Conservation (phyloP, 1,284 basidiomycete species). For the Fomitopsis schrenkii region DNA sequence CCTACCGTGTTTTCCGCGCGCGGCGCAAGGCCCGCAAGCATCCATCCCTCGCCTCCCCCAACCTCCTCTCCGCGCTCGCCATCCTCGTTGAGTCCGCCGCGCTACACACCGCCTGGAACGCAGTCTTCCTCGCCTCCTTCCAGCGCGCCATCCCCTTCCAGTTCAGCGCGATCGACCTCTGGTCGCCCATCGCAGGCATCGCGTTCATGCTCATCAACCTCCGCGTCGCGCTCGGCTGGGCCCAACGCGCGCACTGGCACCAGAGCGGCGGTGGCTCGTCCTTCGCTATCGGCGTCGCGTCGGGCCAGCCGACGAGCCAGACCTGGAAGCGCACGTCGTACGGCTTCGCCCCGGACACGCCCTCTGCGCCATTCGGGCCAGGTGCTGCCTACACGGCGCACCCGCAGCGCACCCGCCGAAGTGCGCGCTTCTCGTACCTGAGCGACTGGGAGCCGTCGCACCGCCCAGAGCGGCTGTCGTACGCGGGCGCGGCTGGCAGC, state of each 20-base stretch:
- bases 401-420: not conserved
- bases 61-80: not conserved
- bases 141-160: not conserved
- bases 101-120: slow-evolving; percentile 5
- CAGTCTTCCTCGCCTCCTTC: slow-evolving; percentile 2
- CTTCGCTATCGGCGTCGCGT: not conserved
- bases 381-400: not conserved
- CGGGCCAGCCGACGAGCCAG: not conserved
- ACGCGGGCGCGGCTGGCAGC: not conserved
- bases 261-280: not conserved
- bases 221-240: slow-evolving; percentile 7
- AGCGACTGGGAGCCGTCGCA: not conserved
- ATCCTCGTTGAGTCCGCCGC: slow-evolving; percentile 5
- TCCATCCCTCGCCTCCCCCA: not conserved
- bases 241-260: not conserved
- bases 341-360: not conserved
- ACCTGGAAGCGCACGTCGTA: not conserved
- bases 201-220: slow-evolving; percentile 8
- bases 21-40: not conserved
- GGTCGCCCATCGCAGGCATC: slow-evolving; percentile 6
- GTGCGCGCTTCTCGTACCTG: not conserved
- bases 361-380: too few species aligned
- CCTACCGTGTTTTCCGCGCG: slow-evolving; percentile 3
- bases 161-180: slow-evolving; percentile 8
- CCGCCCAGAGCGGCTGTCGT: not conserved